Base-by-base conservation (phyloP, 2,329 filamentous ascomycete species). In the Capronia americana region DNA sequence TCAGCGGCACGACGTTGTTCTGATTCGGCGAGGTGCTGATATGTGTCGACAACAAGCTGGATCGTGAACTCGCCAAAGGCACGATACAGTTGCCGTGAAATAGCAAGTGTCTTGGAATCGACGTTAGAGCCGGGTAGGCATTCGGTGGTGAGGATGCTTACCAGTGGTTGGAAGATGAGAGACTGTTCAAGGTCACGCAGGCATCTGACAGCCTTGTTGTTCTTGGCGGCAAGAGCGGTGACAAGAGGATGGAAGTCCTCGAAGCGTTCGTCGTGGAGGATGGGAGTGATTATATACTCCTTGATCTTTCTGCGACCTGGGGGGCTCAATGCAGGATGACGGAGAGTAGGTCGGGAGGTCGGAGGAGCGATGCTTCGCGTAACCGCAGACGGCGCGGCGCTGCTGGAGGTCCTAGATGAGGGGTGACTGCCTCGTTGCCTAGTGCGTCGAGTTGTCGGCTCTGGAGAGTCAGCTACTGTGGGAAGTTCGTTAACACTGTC, bases 161-260 rank as follows among this genome's bases (percentile, higher is more conserved):
- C 94, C 78, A 92, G 92, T 82, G 93, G 92, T 78, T 93, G 88
- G 80, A 93, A 93, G 75, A 97, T 87, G 68, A 98, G 83, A 10
- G 90, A 94, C 86, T 97, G 97, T 80, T 98, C 94, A 57, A 98
- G 86, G 79, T 98, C 94, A 78, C 94, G 89, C 63, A 98, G 87
- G 81, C 91, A 97, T 77, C 91, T 88, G 75, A 98, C 95, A 74
- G 95, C 88, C 79, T 92, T 93, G 76, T 89, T 87, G 75, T 90
- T 77, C 86, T 85, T 56, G 92, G 92, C 70, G 93, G 88, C 70
- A 26, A 73, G 67, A 78, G 92, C 90, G 72, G 90, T 84, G 70
- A 97, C 85, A 73, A 97, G 87, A 57, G 90, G 84, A 76, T 92
- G 90, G 78, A 97, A 97, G 57, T 90, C 88, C 77, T 92, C 91